These are phyloP conservation scores for Trypanosoma lewisi DNA, from an alignment of 208 protist species.

Conservation along the genomic window DNA sequence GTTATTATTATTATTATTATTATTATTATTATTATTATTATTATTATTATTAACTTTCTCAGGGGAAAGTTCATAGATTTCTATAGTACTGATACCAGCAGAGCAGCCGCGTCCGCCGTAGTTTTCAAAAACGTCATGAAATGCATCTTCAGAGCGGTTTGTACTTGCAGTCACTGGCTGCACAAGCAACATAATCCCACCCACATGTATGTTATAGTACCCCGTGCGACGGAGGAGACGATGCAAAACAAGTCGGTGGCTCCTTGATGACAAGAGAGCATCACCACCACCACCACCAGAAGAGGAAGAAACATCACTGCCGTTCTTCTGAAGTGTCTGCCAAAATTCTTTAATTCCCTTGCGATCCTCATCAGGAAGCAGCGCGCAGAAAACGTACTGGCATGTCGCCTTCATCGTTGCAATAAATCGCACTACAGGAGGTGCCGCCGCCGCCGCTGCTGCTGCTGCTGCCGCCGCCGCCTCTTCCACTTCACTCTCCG, in stretches of 20 bases:
- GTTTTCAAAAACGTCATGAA: conserved; percentile 34
- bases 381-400: conserved; percentile 23
- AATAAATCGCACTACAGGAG: conserved; percentile 11
- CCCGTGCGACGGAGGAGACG: conserved; percentile 8
- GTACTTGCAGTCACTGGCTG: conserved; percentile 22
- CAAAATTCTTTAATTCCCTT: conserved; percentile 20
- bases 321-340: conserved; percentile 6
- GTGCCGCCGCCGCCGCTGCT: neutral
- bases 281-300: too few species aligned
- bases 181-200: conserved; percentile 23
- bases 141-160: conserved; percentile 25
- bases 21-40: neutral
- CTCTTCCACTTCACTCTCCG: conserved; percentile 3
- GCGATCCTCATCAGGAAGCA: conserved; percentile 18
- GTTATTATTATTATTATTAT: neutral
- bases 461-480: neutral
- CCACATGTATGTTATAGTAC: conserved; percentile 27
- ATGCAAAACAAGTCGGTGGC: conserved; percentile 20
- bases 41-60: neutral
- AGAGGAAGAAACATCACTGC: neutral
- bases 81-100: conserved; percentile 22
- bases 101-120: conserved; percentile 24
- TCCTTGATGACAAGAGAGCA: neutral
- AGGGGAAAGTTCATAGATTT: conserved; percentile 23
- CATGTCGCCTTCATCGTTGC: conserved; percentile 24